phyloP scores from a whole-genome alignment of 106 monocot genomes.

The Dendrobium chrysotoxum region DNA sequence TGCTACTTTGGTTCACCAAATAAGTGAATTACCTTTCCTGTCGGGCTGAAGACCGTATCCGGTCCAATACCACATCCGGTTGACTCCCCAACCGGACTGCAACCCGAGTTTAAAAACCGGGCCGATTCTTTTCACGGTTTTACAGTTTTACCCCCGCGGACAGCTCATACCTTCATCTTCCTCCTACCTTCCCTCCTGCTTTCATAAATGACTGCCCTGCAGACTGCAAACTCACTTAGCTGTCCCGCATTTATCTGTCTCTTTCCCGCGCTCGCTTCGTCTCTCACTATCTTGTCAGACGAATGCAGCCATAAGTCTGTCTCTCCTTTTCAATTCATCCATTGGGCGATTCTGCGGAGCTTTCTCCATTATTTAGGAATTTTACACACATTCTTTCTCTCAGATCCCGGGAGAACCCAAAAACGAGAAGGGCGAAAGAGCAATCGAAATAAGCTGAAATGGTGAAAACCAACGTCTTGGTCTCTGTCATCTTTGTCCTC shows the following conservation, averaged over 20 bases:
- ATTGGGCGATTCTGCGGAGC: neutral
- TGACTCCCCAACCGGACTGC: no score
- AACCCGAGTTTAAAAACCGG: no score
- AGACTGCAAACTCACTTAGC: neutral
- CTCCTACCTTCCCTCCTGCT: neutral
- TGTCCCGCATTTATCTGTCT: neutral
- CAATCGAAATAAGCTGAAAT: neutral
- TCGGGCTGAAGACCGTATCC: no score
- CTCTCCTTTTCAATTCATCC: neutral
- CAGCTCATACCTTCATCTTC: neutral
- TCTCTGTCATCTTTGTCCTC: conserved; percentile 4
- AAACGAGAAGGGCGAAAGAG: neutral
- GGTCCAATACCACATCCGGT: no score
- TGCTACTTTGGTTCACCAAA: no score
- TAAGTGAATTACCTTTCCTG: no score
- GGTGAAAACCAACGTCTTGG: neutral
- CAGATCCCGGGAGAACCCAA: no score
- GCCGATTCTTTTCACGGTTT: neutral
- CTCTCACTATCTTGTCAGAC: neutral
- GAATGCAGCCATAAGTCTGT: neutral
- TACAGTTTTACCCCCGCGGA: neutral
- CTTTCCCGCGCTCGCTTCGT: neutral
- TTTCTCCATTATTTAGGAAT: neutral
- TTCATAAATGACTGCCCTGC: neutral
- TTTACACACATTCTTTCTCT: neutral